Percentiles rank a stretch among this genome's conserved stretches.
Evolutionary conservation across 768 basidiomycete genomes (phyloP).

Genomic region (Tubosaeta sp.): DNA sequence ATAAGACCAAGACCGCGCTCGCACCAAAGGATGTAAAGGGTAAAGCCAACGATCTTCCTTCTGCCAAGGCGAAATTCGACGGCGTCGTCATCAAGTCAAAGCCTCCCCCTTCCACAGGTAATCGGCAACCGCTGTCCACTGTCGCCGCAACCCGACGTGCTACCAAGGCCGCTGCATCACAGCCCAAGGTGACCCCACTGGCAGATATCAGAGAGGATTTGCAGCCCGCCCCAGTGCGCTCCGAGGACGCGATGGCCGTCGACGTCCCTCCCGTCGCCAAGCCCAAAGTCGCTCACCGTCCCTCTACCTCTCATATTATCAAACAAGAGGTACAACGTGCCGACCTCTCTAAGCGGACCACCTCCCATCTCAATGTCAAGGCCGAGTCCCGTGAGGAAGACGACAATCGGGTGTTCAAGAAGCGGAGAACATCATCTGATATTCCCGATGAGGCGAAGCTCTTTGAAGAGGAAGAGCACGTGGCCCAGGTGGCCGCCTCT

Average conservation of each 20-base stretch:
- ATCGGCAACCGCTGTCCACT: constrained; percentile 53
- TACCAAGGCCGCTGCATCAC: constrained; percentile 25
- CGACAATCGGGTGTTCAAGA: too few species aligned
- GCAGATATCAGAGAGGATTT: constrained; percentile 28
- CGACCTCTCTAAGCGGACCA: constrained; percentile 25
- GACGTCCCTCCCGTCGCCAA: constrained; percentile 34
- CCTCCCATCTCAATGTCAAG: too few species aligned
- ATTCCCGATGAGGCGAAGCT: too few species aligned
- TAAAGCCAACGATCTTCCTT: constrained; percentile 44
- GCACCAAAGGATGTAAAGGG: constrained; percentile 42
- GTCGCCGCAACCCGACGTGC: constrained; percentile 44
- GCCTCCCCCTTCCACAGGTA: constrained; percentile 19
- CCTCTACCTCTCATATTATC: constrained; percentile 24
- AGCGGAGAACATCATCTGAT: too few species aligned
- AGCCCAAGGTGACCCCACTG: constrained; percentile 20
- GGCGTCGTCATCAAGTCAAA: constrained; percentile 61
- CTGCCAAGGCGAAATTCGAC: constrained; percentile 51
- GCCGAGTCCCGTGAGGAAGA: too few species aligned
- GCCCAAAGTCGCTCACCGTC: constrained; percentile 23
- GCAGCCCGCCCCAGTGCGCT: constrained; percentile 18
- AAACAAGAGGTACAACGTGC: constrained; percentile 27
- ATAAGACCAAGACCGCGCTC: constrained; percentile 36
- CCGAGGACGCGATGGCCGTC: constrained; percentile 53
- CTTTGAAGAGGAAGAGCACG: too few species aligned
- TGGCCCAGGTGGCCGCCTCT: constrained; percentile 39